Base-by-base conservation (phyloP, 768 basidiomycete genomes). In the Sporobolomyces roseus region DNA sequence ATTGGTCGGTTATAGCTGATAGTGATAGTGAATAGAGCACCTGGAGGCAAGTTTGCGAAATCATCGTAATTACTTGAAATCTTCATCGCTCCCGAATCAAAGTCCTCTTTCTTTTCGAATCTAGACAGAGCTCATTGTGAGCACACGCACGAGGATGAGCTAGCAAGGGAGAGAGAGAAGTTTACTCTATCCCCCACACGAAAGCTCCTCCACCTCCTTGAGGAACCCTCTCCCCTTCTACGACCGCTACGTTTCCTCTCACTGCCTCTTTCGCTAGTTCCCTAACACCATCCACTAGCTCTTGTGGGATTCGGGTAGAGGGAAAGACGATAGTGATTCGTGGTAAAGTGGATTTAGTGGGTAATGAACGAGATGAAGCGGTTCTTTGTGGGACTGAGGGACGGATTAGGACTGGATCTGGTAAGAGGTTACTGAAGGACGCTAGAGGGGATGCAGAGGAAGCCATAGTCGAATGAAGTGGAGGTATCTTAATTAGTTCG, bases 171-270 rank as follows among this genome's bases (percentile, higher is more conserved):
- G 59, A 46, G 29, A 35, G 50, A 16, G n/a, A 32, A n/a, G n/a
- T 66, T 46, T n/a, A 65, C 72, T 63, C 58, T 19, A 74, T 48
- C 30, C 54, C 35, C 74, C 74, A 74, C 19, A 30, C 36, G 49
- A 35, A 63, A 12, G 9, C 21, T 1, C 38, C 30, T 2, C 21
- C 21, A 1, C 32, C 38, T 2, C 25, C 29, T 13, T 19, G 17
- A 2, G 46, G 60, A 4, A 13, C 49, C 51, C 23, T 25, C 5
- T 56, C 67, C 1, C 46, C 52, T 29, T 69, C 59, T 8, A 72
- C 54, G 16, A 74, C 49, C 25, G 41, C 27, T 2, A 74, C 35
- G 46, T 69, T 72, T 8, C 46, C 59, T 10, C 74, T n/a, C 1
- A 63, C 68, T 3, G 68, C 53, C 1, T 50, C 21, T 9, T 7